Conservation (phyloP, 768 basidiomycete genomes). For the Termitomyces heimii region DNA sequence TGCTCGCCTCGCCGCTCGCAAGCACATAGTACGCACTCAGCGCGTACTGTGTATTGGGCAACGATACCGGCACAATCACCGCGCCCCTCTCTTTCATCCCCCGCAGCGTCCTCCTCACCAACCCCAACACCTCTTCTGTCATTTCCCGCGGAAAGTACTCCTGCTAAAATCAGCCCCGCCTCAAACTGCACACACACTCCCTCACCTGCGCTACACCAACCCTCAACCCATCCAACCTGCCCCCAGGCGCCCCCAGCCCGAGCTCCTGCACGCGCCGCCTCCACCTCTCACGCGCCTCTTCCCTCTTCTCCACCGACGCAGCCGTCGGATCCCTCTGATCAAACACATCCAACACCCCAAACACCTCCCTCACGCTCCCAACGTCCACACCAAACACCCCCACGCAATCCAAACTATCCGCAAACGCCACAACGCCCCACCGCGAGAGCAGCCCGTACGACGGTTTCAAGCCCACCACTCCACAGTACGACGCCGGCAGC, state of each 20-base stretch:
- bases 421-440: slow-evolving; percentile 92
- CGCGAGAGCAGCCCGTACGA: slow-evolving; percentile 90
- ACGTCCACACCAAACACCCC: slow-evolving; percentile 68
- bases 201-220: slow-evolving; percentile 73
- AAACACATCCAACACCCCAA: slow-evolving; percentile 58
- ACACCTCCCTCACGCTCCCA: slow-evolving; percentile 43
- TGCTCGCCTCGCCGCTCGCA: slow-evolving; percentile 89
- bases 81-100: slow-evolving; percentile 50
- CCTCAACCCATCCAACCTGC: slow-evolving; percentile 43
- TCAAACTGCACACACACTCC: not conserved
- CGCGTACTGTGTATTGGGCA: slow-evolving; percentile 64
- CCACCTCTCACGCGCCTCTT: slow-evolving; percentile 13
- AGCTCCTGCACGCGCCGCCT: slow-evolving; percentile 11
- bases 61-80: slow-evolving; percentile 60
- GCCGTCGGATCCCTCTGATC: slow-evolving; percentile 78
- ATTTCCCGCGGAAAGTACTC: slow-evolving; percentile 82
- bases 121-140: slow-evolving; percentile 33
- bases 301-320: slow-evolving; percentile 34
- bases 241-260: not conserved
- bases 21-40: slow-evolving; percentile 96
- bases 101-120: slow-evolving; percentile 40
- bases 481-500: slow-evolving; percentile 92
- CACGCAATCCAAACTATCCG: slow-evolving; percentile 93
- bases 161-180: slow-evolving; percentile 19
- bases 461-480: slow-evolving; percentile 88